Conservation (phyloP, 352 stramenopile species). For the Phytophthora ohioensis region DNA sequence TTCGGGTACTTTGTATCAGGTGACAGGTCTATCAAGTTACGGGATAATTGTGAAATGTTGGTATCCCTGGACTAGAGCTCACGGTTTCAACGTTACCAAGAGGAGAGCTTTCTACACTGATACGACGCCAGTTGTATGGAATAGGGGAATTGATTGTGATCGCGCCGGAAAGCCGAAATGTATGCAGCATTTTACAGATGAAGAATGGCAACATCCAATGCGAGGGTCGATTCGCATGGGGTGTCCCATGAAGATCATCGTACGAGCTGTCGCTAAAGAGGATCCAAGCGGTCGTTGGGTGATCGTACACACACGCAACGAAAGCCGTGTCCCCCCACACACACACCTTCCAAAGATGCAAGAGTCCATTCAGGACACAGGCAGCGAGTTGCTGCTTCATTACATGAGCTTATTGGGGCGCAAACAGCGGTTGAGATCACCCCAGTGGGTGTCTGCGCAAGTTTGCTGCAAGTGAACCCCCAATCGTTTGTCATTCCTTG, state of each 20-base stretch:
- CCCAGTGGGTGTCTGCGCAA: background rate
- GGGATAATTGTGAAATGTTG: too few relatives aligned
- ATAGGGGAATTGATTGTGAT: slow-evolving; percentile 2
- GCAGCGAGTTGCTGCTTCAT: background rate
- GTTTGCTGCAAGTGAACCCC: background rate
- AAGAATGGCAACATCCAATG: slow-evolving; percentile 8
- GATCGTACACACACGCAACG: background rate
- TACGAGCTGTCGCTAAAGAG: background rate
- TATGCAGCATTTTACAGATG: slow-evolving; percentile 15
- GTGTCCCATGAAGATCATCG: slow-evolving; percentile 16
- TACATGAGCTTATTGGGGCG: background rate
- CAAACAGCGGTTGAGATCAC: background rate
- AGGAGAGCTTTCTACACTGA: too few relatives aligned
- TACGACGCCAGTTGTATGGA: too few relatives aligned
- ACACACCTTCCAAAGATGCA: background rate
- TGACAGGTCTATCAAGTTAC: too few relatives aligned
- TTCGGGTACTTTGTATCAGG: too few relatives aligned
- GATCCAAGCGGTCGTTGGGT: background rate
- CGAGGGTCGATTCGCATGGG: slow-evolving; percentile 20
- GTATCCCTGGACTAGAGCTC: too few relatives aligned
- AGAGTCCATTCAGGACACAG: background rate
- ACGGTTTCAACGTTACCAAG: too few relatives aligned
- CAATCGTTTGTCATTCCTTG: background rate
- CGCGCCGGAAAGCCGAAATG: slow-evolving; percentile 12
- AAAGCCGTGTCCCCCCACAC: background rate